Base-by-base conservation (phyloP, 2,329 filamentous ascomycete species). In the Cadophora sp. region DNA sequence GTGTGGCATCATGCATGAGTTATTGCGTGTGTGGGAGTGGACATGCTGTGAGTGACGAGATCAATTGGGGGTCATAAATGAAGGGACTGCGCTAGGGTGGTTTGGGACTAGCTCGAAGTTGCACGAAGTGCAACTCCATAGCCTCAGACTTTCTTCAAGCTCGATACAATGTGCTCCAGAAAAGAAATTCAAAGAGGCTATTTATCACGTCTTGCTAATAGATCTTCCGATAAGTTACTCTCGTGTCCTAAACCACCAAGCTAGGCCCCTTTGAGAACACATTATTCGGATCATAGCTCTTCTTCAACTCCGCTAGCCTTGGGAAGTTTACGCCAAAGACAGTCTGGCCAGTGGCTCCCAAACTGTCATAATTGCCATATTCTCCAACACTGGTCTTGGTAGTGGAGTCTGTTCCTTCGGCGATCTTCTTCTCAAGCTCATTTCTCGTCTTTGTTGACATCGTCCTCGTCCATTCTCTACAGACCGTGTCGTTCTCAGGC, bases 251-350 rank as follows among this genome's bases (percentile, higher is more conserved):
- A 3, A 55, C 12, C 27, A 72, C 29, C 48, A 69, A 67, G 24
- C 71, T 68, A 2, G 68, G 63, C 9, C 72, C 71, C 27, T 71
- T 73, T 51, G 81, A 77, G 71, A 85, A 85, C 24, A 84, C 72
- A 71, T 82, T 83, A 3, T 68, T 77, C 4, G 83, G 82, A 71
- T 85, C 83, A 69, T 83, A 85, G 63, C 77, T 77, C 22, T 78
- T 79, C 75, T 85, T 85, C 55, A 85, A 71, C 11, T 74, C 72
- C 69, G 80, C 79, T 56, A 85, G 71, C 8, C 79, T 74, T 1
- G 72, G 71, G 50, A 81, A 80, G 62, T 84, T 83, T 16, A 78
- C 77, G 1, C 83, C 83, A 72, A 83, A 84, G 40, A 83, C 60
- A 8, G 31, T 40, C 50, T 71, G 63, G 16, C 69, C 71, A 37